Evolutionary conservation across 2,329 filamentous ascomycete genomes (phyloP).

Genomic region (Microascus cirrosus): DNA sequence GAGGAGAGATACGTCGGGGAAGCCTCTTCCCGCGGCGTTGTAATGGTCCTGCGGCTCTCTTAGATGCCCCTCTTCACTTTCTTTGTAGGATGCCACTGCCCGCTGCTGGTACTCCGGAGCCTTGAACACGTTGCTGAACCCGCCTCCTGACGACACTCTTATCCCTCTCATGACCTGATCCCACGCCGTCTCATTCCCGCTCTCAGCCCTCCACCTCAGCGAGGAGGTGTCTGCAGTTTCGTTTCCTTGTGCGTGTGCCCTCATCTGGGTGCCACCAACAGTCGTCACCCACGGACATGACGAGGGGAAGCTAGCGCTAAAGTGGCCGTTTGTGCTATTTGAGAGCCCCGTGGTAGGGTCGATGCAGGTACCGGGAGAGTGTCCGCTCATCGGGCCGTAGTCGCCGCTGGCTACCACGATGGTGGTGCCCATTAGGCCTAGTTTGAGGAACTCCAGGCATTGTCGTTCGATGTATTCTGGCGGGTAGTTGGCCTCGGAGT

Average conservation of each 20-base stretch:
- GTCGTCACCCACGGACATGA: slow-evolving; percentile 33
- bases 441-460: slow-evolving; percentile 29
- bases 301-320: slow-evolving; percentile 30
- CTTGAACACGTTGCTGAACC: slow-evolving; percentile 22
- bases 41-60: slow-evolving; percentile 12
- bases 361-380: not conserved
- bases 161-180: too few species aligned
- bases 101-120: slow-evolving; percentile 15
- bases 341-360: not conserved
- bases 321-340: slow-evolving; percentile 17
- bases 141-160: slow-evolving; percentile 12
- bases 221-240: not conserved
- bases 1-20: slow-evolving; percentile 28
- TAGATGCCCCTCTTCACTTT: slow-evolving; percentile 24
- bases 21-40: slow-evolving; percentile 22
- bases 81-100: slow-evolving; percentile 10
- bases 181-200: too few species aligned
- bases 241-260: not conserved
- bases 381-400: slow-evolving; percentile 11
- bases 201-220: too few species aligned
- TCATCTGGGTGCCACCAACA: slow-evolving; percentile 17
- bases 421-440: slow-evolving; percentile 25
- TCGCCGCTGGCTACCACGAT: slow-evolving; percentile 25
- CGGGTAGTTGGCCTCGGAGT: slow-evolving; percentile 33
- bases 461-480: slow-evolving; percentile 29